Conservation (phyloP, 2,329 filamentous ascomycete genomes). For the Colletotrichum liriopes region DNA sequence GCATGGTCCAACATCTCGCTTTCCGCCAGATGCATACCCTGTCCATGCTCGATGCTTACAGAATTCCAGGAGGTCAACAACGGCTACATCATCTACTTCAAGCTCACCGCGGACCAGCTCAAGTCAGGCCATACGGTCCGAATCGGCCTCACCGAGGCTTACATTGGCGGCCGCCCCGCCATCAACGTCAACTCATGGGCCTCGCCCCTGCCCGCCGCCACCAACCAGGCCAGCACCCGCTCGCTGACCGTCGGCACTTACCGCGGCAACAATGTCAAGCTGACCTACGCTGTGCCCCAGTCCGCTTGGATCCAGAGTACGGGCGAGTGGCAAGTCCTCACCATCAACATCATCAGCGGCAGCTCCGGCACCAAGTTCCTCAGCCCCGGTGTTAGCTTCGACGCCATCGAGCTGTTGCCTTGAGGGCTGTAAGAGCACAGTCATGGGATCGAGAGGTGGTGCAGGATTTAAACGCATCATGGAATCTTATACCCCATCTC, state of each 20-base stretch:
- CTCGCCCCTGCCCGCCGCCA: conserved; percentile 47
- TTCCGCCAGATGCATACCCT: background rate
- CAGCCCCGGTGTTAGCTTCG: conserved; percentile 50
- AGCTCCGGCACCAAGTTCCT: conserved; percentile 48
- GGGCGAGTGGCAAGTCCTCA: conserved; percentile 49
- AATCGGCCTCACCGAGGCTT: conserved; percentile 52
- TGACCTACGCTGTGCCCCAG: conserved; percentile 49
- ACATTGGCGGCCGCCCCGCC: conserved; percentile 50
- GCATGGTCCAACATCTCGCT: background rate
- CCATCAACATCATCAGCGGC: conserved; percentile 50
- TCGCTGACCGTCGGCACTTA: conserved; percentile 54
- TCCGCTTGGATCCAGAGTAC: conserved; percentile 49
- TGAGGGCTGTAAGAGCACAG: background rate
- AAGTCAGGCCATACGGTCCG: conserved; percentile 48
- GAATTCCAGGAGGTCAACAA: conserved; percentile 55
- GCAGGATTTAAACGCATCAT: background rate
- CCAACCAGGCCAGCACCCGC: conserved; percentile 50
- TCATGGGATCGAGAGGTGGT: background rate
- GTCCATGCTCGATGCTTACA: background rate
- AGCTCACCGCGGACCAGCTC: conserved; percentile 49
- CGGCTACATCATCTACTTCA: conserved; percentile 59
- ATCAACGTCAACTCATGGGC: conserved; percentile 52
- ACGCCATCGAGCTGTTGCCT: conserved; percentile 48
- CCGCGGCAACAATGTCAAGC: conserved; percentile 50
- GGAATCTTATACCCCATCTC: background rate